phyloP scores from a whole-genome alignment of 345 rosid species.

The Lepidium didymum region DNA sequence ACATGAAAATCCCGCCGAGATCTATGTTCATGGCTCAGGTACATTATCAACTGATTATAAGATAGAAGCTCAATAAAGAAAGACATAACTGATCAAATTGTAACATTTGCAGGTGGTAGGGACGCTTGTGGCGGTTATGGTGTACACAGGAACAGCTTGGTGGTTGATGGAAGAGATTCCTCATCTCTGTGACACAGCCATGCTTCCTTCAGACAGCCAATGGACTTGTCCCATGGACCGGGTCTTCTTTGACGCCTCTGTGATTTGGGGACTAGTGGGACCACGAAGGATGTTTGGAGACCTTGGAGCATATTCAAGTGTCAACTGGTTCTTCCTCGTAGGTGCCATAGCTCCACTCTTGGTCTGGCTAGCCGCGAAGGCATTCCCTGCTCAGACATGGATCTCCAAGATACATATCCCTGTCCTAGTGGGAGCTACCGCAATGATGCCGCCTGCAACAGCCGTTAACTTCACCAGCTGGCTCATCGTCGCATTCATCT shows the following conservation, averaged over 20 bases:
- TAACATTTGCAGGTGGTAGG: constrained; percentile 49
- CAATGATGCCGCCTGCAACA: constrained; percentile 78
- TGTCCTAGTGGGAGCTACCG: constrained; percentile 60
- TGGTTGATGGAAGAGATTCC: constrained; percentile 69
- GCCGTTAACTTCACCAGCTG: constrained; percentile 77
- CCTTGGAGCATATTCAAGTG: constrained; percentile 51
- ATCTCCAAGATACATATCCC: constrained; percentile 60
- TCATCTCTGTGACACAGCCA: constrained; percentile 52
- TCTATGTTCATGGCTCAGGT: constrained; percentile 80
- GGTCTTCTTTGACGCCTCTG: constrained; percentile 70
- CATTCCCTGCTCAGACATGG: constrained; percentile 57
- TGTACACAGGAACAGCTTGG: constrained; percentile 74
- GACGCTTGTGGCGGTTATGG: constrained; percentile 47
- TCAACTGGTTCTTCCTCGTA: constrained; percentile 70
- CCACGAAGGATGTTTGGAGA: constrained; percentile 73
- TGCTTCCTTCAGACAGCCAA: constrained; percentile 56
- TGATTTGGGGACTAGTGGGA: constrained; percentile 86
- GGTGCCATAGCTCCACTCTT: constrained; percentile 70
- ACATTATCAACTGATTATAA: not conserved
- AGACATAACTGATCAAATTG: not conserved
- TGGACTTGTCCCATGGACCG: constrained; percentile 77
- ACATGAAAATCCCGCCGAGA: constrained; percentile 92
- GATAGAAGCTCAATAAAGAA: not conserved
- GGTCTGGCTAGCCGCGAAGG: constrained; percentile 62
- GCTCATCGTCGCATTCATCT: constrained; percentile 49